Percentiles rank a stretch among this genome's conserved stretches.
Evolutionary conservation across 208 protist genomes (phyloP).

Genomic region (Wallacemonas sp.): DNA sequence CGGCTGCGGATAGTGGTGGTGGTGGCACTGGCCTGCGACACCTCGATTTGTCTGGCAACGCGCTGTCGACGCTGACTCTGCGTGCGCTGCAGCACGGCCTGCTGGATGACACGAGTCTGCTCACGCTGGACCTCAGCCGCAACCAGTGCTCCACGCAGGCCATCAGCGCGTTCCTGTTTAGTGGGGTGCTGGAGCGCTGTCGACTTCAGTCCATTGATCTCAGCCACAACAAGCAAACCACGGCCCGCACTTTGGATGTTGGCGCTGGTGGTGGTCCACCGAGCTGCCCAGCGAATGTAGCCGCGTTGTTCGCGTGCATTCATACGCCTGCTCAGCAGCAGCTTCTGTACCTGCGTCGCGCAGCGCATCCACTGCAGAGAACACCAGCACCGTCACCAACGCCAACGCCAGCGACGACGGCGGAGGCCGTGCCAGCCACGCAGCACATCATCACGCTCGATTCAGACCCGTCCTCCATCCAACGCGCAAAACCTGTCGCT

Average conservation of each 20-base stretch:
- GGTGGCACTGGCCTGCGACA: slow-evolving; percentile 26
- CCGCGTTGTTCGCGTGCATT: slow-evolving; percentile 21
- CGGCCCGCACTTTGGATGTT: no score
- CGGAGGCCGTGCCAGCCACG: no score
- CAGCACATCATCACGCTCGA: no score
- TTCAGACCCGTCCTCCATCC: no score
- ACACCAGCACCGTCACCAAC: no score
- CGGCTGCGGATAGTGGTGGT: not conserved
- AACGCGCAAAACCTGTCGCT: no score
- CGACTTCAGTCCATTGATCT: slow-evolving; percentile 59
- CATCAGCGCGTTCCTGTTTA: slow-evolving; percentile 30
- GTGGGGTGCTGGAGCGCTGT: slow-evolving; percentile 42
- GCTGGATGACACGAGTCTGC: slow-evolving; percentile 38
- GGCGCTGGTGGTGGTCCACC: no score
- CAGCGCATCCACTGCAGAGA: not conserved
- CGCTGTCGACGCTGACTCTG: slow-evolving; percentile 52
- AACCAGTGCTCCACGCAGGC: slow-evolving; percentile 40
- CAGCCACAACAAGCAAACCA: slow-evolving; percentile 42
- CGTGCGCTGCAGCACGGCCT: slow-evolving; percentile 39
- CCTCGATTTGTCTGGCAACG: slow-evolving; percentile 63
- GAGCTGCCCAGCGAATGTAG: slow-evolving; percentile 11
- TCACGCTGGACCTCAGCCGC: slow-evolving; percentile 52
- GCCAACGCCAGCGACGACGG: no score
- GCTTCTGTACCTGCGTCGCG: slow-evolving; percentile 24
- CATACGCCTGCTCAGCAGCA: slow-evolving; percentile 25